Base-by-base conservation (phyloP, 306 rosid genomes). In the Casuarina equisetifolia region DNA sequence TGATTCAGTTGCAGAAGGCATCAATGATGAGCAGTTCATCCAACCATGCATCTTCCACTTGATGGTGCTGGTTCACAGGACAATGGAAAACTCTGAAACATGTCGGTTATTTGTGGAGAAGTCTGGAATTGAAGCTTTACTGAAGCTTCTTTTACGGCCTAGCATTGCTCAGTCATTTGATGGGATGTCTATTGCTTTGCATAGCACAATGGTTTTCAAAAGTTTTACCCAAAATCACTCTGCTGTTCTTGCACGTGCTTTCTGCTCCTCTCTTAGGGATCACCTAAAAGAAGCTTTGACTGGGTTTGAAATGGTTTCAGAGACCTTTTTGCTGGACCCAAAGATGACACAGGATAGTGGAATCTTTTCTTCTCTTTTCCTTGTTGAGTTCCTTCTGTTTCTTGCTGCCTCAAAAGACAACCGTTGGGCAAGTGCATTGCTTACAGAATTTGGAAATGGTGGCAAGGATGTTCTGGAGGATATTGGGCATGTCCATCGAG, bases 351-450 rank as follows among this genome's bases (percentile, higher is more conserved):
- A 83, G 39, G 95, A 94, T 78, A 87, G 82, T 76, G 90, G 83
- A 73, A 75, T 81, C 49, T 92, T 92, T 79, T 82, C 91, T 66
- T 90, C 97, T 43, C 93, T 94, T 57, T 92, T 88, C 82, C 88
- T 92, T 53, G 89, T 92, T 71, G 98, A 94, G 89, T 94, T 94
- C 78, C 97, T 94, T 79, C 84, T 94, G 55, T 92, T 94, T 85
- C 94, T 94, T 83, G 98, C 98, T 77, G 97, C 97, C 57, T 92
- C 98, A 0, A 94, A 94, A 83, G 98, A 94, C 88, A 92, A 90
- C 80, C 96, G 94, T 57, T 94, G 98, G 98, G 87, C 92, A 69
- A 85, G 93, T 49, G 93, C 97, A 13, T 79, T 94, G 88, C 96
- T 92, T 43, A 80, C 96, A 12, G 98, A 94, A 78, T 89, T 94